Percentiles rank a stretch among this genome's conserved stretches.
Conservation (phyloP, 179 eudicot genomes). For the Beta corolliflora region DNA sequence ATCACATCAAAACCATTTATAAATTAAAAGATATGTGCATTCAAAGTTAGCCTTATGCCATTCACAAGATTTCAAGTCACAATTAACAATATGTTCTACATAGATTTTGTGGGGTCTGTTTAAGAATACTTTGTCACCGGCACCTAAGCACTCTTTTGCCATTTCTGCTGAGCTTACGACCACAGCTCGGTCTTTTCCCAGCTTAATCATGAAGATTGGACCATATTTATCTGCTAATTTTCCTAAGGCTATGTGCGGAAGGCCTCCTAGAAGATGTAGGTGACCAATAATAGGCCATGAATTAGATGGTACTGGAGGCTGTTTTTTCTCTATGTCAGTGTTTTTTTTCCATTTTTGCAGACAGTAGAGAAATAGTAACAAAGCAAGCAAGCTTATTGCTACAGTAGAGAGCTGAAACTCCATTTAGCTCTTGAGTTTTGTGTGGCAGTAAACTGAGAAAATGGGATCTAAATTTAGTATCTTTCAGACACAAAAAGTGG, state of each 20-base stretch:
- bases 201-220: constrained; percentile 22
- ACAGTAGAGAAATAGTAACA: neutral
- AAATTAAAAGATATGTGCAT: too few relatives aligned
- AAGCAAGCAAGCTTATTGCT: neutral
- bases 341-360: neutral
- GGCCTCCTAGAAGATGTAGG: constrained; percentile 7
- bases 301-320: constrained; percentile 22
- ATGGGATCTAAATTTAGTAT: too few relatives aligned
- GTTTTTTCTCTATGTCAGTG: neutral
- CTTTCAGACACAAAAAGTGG: too few relatives aligned
- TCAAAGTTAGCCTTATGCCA: too few relatives aligned
- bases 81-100: too few relatives aligned
- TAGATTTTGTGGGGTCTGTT: too few relatives aligned
- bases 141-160: too few relatives aligned
- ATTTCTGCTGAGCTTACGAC: too few relatives aligned
- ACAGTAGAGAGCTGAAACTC: neutral
- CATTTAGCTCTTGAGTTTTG: neutral
- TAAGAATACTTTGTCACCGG: too few relatives aligned
- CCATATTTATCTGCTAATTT: constrained; percentile 23
- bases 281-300: constrained; percentile 31
- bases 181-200: neutral
- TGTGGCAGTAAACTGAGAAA: too few relatives aligned
- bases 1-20: too few relatives aligned
- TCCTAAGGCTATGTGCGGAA: constrained; percentile 18
- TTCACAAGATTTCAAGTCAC: too few relatives aligned